These are phyloP conservation scores for Backusella sp. DNA, from an alignment of 192 early-diverging fungal genomes.

Conservation along the genomic window DNA sequence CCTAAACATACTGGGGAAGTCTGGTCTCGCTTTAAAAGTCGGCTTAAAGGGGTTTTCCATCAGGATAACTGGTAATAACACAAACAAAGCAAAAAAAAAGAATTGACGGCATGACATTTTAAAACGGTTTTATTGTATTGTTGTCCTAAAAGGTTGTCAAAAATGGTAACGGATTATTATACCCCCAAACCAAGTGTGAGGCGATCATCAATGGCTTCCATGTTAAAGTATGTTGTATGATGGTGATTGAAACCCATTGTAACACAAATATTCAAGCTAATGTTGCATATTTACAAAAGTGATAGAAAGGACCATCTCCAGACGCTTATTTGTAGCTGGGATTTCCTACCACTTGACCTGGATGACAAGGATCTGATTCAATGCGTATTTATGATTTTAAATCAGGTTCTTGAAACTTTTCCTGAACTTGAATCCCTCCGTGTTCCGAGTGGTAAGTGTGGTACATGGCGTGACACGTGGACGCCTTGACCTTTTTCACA, in stretches of 20 bases:
- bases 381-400: slow-evolving; percentile 65
- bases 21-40: slow-evolving; percentile 16
- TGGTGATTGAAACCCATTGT: background rate
- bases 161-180: slow-evolving; percentile 23
- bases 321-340: slow-evolving; percentile 61
- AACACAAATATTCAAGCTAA: background rate
- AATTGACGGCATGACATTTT: background rate
- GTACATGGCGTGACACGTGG: slow-evolving; percentile 11
- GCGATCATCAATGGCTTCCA: slow-evolving; percentile 2
- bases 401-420: slow-evolving; percentile 56
- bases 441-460: slow-evolving; percentile 48
- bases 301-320: slow-evolving; percentile 48
- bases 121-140: background rate
- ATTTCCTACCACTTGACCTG: slow-evolving; percentile 65
- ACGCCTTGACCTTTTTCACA: slow-evolving; percentile 9
- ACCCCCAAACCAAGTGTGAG: slow-evolving; percentile 21
- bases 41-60: slow-evolving; percentile 22
- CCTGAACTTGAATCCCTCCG: slow-evolving; percentile 54
- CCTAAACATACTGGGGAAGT: background rate
- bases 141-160: slow-evolving; percentile 18
- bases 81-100: background rate
- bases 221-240: slow-evolving; percentile 15
- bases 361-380: slow-evolving; percentile 62
- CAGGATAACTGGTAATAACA: slow-evolving; percentile 16
- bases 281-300: slow-evolving; percentile 12